Evolutionary conservation across 805 yeast species (phyloP).

Genomic region (Candida nemodendra): DNA sequence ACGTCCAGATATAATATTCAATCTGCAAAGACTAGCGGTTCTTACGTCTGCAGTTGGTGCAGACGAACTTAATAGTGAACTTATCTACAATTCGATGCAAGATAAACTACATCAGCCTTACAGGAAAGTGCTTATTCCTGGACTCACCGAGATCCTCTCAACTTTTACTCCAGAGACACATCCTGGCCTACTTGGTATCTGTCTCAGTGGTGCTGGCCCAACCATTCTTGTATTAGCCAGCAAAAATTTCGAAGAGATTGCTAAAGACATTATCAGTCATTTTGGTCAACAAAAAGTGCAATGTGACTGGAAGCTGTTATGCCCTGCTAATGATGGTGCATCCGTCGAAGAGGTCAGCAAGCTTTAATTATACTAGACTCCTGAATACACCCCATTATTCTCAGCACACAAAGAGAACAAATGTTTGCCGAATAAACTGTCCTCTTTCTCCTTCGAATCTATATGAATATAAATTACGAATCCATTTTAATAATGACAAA

Average conservation of each 20-base stretch:
- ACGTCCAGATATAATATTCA: conserved; percentile 82
- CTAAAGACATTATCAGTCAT: conserved; percentile 66
- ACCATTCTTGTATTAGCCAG: conserved; percentile 94
- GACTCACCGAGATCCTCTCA: conserved; percentile 74
- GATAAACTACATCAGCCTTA: conserved; percentile 98
- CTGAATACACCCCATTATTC: too few species aligned
- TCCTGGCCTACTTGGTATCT: conserved; percentile 87
- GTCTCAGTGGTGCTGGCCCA: conserved; percentile 98
- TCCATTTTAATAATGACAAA: too few species aligned
- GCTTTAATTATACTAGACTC: conserved; percentile 14
- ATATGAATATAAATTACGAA: too few species aligned
- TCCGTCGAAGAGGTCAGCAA: conserved; percentile 41
- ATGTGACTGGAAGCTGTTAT: conserved; percentile 82
- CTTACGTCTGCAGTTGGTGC: conserved; percentile 89
- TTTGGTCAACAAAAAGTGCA: conserved; percentile 63
- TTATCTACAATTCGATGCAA: conserved; percentile 94
- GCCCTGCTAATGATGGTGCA: conserved; percentile 88
- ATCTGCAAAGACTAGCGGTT: conserved; percentile 89
- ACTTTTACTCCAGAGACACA: conserved; percentile 79
- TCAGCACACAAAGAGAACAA: too few species aligned
- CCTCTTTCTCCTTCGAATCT: too few species aligned
- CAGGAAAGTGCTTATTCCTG: conserved; percentile 88
- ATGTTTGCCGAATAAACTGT: conserved; percentile 6
- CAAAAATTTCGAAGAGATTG: conserved; percentile 79
- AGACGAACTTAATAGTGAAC: conserved; percentile 68